Conservation (phyloP, 768 basidiomycete species). For the Rhodotorula taiwanensis region DNA sequence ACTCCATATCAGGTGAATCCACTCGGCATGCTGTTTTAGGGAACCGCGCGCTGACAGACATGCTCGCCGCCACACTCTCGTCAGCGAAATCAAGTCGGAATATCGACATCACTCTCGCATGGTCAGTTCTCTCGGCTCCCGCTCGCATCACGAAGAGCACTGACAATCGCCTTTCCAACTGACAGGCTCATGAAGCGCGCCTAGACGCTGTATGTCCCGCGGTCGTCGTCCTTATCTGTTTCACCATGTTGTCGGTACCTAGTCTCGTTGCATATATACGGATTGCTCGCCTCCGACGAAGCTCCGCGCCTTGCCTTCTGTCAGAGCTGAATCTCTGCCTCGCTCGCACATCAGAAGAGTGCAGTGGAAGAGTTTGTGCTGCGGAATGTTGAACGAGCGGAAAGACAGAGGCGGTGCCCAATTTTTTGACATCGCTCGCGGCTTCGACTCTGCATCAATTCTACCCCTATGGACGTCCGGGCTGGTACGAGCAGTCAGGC, state of each 20-base stretch:
- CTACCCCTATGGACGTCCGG: too few relatives aligned
- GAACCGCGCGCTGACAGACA: too few relatives aligned
- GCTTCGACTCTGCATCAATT: not conserved
- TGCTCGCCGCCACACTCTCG: too few relatives aligned
- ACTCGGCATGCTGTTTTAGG: too few relatives aligned
- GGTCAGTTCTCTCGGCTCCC: not conserved
- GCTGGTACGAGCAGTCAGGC: not conserved
- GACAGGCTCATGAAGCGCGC: conserved; percentile 12
- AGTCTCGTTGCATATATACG: too few relatives aligned
- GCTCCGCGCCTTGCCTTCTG: too few relatives aligned
- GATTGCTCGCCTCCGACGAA: too few relatives aligned
- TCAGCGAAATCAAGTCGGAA: conserved; percentile 28
- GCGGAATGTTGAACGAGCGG: not conserved
- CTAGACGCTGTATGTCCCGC: too few relatives aligned
- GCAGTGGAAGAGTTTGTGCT: not conserved
- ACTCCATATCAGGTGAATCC: conserved; percentile 22
- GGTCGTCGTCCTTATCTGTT: too few relatives aligned
- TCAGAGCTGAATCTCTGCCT: too few relatives aligned
- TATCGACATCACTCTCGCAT: conserved; percentile 29
- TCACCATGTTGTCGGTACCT: too few relatives aligned
- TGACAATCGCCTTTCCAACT: too few relatives aligned
- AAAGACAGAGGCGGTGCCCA: not conserved
- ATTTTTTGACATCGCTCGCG: not conserved
- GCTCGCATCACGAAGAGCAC: rapidly evolving
- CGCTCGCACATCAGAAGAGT: not conserved